These are phyloP conservation scores for Pseudogymnoascus sp. DNA, from an alignment of 2,329 filamentous ascomycete genomes.

Conservation along the genomic window DNA sequence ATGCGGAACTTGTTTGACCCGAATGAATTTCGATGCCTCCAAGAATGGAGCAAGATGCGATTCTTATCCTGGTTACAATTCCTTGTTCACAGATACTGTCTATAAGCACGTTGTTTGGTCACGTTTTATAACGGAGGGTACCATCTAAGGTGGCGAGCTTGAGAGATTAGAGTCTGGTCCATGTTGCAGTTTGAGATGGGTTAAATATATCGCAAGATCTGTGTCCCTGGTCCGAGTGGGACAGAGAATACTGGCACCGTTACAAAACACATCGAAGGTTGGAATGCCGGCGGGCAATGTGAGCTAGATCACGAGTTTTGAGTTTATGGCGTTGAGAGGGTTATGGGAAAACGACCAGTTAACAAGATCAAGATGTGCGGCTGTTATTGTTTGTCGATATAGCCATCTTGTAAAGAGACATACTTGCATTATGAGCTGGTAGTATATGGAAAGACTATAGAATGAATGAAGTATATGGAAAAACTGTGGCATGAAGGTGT, in stretches of 20 bases:
- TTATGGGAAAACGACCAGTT: neutral
- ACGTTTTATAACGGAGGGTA: neutral
- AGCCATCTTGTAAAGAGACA: neutral
- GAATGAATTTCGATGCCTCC: neutral
- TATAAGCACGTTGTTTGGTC: neutral
- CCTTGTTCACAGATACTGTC: neutral
- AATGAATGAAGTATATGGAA: neutral
- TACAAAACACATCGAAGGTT: neutral
- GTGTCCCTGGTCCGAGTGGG: neutral
- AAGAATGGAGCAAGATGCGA: neutral
- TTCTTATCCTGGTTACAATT: neutral
- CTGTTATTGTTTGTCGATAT: neutral
- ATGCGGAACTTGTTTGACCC: constrained; percentile 47
- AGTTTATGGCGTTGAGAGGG: too few relatives aligned
- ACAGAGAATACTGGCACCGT: neutral
- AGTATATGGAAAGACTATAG: neutral
- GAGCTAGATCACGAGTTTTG: neutral
- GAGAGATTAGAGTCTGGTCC: neutral
- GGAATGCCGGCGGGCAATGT: neutral
- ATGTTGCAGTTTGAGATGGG: neutral
- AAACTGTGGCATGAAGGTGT: neutral
- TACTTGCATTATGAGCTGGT: neutral
- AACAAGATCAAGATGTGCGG: neutral
- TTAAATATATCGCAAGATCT: neutral
- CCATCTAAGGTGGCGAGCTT: neutral